Base-by-base conservation (phyloP, 352 stramenopile genomes). In the Chrysophaeum taylorii region DNA sequence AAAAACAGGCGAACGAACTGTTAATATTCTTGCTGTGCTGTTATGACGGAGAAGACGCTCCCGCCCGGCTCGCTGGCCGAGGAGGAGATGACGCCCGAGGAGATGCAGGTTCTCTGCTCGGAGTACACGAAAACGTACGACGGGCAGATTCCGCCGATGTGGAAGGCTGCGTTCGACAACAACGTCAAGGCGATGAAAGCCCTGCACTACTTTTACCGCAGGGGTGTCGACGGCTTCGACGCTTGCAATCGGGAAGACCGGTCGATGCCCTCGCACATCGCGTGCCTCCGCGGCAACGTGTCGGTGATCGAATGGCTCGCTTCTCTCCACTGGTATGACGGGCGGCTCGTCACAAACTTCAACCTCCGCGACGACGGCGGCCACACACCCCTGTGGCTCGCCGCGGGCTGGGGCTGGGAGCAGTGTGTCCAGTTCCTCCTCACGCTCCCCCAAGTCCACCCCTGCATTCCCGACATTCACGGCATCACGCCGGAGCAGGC, bases 231-330 rank as follows among this genome's bases (percentile, higher is more conserved):
- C 57, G 57, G 57, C 31, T 66, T 66, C 57, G 57, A 66, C 35
- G 57, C 57, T 31, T 45, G 31, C 33, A 48, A 42, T 18, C 57
- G 57, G 33, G 57, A 66, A 36, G 57, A 66, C 57, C 57, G 57
- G 57, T 66, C 57, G 18, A 66, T 66, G 57, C 57, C 57, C 5
- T 45, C 57, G 57, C 57, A 66, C 57, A 45, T 66, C 35, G 57
- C 57, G 12, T 25, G 33, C 33, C 57, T 66, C 57, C 57, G 57
- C 14, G 57, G 57, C 57, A 31, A 66, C 57, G 1, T 21, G 5
- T 1, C 7, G 18, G 57, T 66, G 16, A 31, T 66, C 57, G 57
- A 66, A 9, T 66, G 57, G 57, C 57, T 66, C 57, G 57, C 57
- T 9, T 23, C 33, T 31, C 57, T 66, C 57, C 57, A 66, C 57